Percentiles rank a stretch among this genome's conserved stretches.
Evolutionary conservation across 1,284 basidiomycete genomes (phyloP).

Genomic region (Ceratobasidium sp.): DNA sequence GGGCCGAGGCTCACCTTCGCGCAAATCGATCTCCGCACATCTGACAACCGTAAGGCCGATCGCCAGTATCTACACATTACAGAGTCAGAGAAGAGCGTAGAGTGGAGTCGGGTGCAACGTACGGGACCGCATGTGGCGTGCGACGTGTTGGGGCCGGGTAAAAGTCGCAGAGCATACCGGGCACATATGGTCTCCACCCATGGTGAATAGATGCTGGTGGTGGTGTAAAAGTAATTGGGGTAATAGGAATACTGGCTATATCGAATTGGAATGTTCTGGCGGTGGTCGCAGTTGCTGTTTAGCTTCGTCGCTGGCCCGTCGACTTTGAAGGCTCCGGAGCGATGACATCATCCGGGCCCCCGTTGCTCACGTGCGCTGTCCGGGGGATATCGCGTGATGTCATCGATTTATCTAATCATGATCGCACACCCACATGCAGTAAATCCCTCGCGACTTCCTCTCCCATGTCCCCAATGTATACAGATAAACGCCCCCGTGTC

Average conservation of each 20-base stretch:
- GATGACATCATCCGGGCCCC: conserved; percentile 33
- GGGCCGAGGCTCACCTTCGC: conserved; percentile 72
- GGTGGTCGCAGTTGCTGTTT: conserved; percentile 24
- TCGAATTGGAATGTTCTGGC: conserved; percentile 10
- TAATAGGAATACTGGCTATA: not conserved
- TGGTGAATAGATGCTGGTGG: not conserved
- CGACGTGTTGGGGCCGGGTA: conserved; percentile 45
- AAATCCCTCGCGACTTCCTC: not conserved
- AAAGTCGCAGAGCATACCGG: conserved; percentile 41
- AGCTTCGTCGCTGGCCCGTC: conserved; percentile 16
- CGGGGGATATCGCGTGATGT: conserved; percentile 15
- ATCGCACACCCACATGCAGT: no score
- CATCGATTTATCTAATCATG: conserved; percentile 31
- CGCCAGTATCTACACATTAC: conserved; percentile 79
- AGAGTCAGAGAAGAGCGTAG: conserved; percentile 45
- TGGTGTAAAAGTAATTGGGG: not conserved
- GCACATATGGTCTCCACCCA: conserved; percentile 44
- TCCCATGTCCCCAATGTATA: no score
- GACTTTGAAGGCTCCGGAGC: conserved; percentile 32
- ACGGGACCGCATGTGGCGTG: conserved; percentile 45
- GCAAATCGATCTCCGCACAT: conserved; percentile 92
- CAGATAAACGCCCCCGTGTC: no score
- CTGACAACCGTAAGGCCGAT: conserved; percentile 90
- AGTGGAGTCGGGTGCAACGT: conserved; percentile 16
- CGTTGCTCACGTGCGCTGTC: conserved; percentile 7